phyloP scores from a whole-genome alignment of 2,329 filamentous ascomycete species.

The Cryphonectria parasitica region DNA sequence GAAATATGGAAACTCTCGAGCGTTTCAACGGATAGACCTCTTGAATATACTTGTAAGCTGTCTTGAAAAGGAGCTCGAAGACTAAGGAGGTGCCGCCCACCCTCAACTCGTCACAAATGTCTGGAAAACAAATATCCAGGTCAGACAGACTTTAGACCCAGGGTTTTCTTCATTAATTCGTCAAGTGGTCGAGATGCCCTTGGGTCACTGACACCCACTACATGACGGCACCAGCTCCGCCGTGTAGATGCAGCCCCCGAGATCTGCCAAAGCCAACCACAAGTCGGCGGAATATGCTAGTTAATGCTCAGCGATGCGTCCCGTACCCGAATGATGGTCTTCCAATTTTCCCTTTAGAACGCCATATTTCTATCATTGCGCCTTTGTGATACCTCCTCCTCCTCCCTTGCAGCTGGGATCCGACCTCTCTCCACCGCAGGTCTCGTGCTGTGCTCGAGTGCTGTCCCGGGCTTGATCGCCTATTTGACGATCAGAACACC shows the following conservation, averaged over 20 bases:
- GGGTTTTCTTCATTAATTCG: conserved; percentile 8
- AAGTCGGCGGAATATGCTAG: conserved; percentile 4
- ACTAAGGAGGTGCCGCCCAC: background rate
- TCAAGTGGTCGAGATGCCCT: background rate
- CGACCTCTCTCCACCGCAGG: background rate
- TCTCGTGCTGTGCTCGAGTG: background rate
- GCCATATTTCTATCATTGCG: background rate
- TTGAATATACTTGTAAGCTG: background rate
- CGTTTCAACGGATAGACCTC: background rate
- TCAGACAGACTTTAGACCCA: background rate
- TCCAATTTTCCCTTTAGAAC: background rate
- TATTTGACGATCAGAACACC: conserved; percentile 81
- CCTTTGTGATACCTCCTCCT: background rate
- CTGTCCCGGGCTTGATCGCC: conserved; percentile 1
- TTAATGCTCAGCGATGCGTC: background rate
- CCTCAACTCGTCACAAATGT: background rate
- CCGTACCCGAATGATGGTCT: background rate
- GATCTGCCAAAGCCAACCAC: background rate
- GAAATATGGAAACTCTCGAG: background rate
- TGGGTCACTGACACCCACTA: background rate
- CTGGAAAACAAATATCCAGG: background rate
- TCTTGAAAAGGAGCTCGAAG: background rate
- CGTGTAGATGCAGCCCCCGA: background rate
- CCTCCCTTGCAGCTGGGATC: background rate
- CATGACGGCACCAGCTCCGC: background rate